phyloP scores from a whole-genome alignment of 2,329 filamentous ascomycete species.

The Lasiodiplodia hormozganensis region DNA sequence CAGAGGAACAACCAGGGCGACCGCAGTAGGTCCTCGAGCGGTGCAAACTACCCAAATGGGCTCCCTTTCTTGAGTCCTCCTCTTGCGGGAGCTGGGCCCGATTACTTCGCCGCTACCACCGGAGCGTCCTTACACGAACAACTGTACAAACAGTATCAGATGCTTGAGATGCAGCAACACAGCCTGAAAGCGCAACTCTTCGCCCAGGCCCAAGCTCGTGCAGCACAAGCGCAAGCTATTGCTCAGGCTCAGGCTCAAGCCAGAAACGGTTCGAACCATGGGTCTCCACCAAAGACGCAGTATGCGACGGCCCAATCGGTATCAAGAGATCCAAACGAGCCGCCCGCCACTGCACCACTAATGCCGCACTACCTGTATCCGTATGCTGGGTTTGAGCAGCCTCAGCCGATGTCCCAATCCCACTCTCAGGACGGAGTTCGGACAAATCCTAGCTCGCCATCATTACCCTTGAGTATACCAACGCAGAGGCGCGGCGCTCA shows the following conservation, averaged over 20 bases:
- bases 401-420: slow-evolving; percentile 46
- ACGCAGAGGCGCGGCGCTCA: slow-evolving; percentile 51
- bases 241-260: slow-evolving; percentile 37
- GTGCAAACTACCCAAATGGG: slow-evolving; percentile 53
- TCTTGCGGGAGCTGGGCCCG: slow-evolving; percentile 45
- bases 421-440: slow-evolving; percentile 52
- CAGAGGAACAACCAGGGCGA: slow-evolving; percentile 55
- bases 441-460: slow-evolving; percentile 58
- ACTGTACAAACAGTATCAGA: slow-evolving; percentile 57
- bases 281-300: slow-evolving; percentile 25
- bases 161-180: slow-evolving; percentile 52
- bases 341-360: slow-evolving; percentile 38
- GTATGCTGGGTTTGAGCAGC: slow-evolving; percentile 53
- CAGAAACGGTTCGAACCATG: slow-evolving; percentile 28
- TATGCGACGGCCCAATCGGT: slow-evolving; percentile 24
- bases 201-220: slow-evolving; percentile 41
- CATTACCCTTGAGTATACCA: slow-evolving; percentile 52
- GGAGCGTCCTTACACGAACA: slow-evolving; percentile 56
- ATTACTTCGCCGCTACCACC: slow-evolving; percentile 51
- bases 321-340: slow-evolving; percentile 18
- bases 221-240: slow-evolving; percentile 42
- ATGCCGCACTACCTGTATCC: slow-evolving; percentile 53
- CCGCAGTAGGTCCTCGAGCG: slow-evolving; percentile 65
- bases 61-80: slow-evolving; percentile 52
- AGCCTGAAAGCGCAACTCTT: slow-evolving; percentile 43